These are phyloP conservation scores for Ophiostoma piceae DNA, from an alignment of 2,329 filamentous ascomycete species.

Conservation along the genomic window DNA sequence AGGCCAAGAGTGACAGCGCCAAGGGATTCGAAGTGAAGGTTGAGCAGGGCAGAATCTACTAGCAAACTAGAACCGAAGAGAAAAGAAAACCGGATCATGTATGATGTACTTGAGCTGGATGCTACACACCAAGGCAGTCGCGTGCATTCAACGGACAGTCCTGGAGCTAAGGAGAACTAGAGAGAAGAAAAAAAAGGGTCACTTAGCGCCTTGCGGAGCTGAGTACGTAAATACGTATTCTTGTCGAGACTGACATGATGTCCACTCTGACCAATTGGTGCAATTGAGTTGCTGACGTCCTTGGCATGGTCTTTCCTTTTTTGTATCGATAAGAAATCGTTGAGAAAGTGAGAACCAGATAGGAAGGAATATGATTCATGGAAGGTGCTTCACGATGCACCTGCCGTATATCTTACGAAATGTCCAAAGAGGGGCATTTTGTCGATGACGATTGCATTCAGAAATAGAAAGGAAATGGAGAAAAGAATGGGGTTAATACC, in stretches of 20 bases:
- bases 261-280: too few species aligned
- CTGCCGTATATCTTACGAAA: background rate
- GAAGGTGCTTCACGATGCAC: background rate
- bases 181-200: background rate
- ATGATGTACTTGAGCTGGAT: background rate
- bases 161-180: background rate
- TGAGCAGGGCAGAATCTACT: background rate
- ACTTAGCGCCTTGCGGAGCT: background rate
- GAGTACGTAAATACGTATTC: background rate
- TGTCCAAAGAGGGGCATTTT: background rate
- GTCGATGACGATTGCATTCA: background rate
- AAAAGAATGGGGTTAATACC: background rate
- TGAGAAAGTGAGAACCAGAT: too few species aligned
- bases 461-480: background rate
- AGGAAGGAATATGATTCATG: background rate
- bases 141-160: background rate
- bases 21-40: background rate
- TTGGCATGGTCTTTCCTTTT: background rate
- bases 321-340: too few species aligned
- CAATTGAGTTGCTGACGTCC: background rate
- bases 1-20: constrained; percentile 1
- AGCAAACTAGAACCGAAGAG: background rate
- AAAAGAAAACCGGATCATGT: background rate
- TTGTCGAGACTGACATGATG: too few species aligned
- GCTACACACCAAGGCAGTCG: background rate